These are phyloP conservation scores for Trypanosoma avium DNA, from an alignment of 208 protist species.

Conservation along the genomic window DNA sequence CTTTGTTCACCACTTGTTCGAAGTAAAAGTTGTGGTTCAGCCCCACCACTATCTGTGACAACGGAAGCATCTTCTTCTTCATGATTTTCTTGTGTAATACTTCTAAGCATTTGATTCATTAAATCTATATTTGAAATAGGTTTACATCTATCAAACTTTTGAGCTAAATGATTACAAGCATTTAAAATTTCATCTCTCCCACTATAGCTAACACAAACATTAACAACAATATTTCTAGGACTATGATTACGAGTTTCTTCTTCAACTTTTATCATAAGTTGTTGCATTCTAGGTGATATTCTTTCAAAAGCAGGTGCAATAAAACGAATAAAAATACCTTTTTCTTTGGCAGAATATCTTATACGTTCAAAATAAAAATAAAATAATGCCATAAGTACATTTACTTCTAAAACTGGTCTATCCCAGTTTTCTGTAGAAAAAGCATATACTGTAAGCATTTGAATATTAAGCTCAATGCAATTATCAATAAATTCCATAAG, in stretches of 20 bases:
- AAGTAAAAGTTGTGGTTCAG: slow-evolving; percentile 83
- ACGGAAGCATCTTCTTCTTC: slow-evolving; percentile 49
- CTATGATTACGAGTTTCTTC: slow-evolving; percentile 43
- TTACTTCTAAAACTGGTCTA: slow-evolving; percentile 64
- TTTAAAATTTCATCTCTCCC: slow-evolving; percentile 66
- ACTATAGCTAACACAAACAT: slow-evolving; percentile 90
- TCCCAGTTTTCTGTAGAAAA: slow-evolving; percentile 92
- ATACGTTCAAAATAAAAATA: slow-evolving; percentile 82
- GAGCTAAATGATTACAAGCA: slow-evolving; percentile 60
- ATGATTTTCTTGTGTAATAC: slow-evolving; percentile 68
- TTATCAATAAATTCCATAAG: slow-evolving; percentile 72
- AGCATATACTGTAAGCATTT: slow-evolving; percentile 87
- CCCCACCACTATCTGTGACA: slow-evolving; percentile 20
- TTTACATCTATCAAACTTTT: not conserved
- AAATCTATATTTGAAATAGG: slow-evolving; percentile 57
- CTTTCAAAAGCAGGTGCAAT: slow-evolving; percentile 58
- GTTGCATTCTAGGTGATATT: slow-evolving; percentile 49
- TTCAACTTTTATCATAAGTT: slow-evolving; percentile 74
- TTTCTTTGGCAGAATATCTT: slow-evolving; percentile 35
- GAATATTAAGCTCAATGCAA: slow-evolving; percentile 59
- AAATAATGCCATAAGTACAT: slow-evolving; percentile 84
- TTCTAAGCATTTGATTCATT: slow-evolving; percentile 75
- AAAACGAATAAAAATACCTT: slow-evolving; percentile 88
- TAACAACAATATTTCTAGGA: slow-evolving; percentile 67
- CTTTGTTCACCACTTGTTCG: slow-evolving; percentile 86